A percentile compares a stretch with the other conserved stretches of the same genome.
phyloP scores from a whole-genome alignment of 2,329 filamentous ascomycete genomes.

The Fusarium ambrosium region DNA sequence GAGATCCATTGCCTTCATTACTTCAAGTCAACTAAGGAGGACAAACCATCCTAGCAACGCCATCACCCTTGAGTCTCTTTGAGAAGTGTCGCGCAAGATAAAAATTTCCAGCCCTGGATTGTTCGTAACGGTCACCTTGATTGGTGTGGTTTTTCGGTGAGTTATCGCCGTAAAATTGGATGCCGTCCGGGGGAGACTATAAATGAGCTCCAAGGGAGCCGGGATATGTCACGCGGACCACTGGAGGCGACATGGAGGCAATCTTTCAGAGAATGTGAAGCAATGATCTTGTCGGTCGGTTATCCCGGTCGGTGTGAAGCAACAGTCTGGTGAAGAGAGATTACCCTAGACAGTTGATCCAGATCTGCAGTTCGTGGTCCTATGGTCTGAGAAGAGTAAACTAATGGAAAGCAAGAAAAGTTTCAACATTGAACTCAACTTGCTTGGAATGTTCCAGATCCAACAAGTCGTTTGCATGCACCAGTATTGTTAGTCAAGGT shows the following conservation, averaged over 20 bases:
- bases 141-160: not conserved
- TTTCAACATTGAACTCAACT: not conserved
- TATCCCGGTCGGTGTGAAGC: not conserved
- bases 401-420: not conserved
- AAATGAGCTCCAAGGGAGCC: not conserved
- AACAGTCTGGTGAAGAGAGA: constrained; percentile 36
- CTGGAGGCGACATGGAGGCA: not conserved
- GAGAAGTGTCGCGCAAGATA: not conserved
- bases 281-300: constrained; percentile 24
- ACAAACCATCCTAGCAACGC: not conserved
- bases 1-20: not conserved
- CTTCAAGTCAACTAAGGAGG: not conserved
- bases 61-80: not conserved
- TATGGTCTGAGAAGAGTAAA: not conserved
- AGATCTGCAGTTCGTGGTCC: constrained; percentile 35
- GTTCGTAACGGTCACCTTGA: not conserved
- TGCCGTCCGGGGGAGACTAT: not conserved
- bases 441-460: constrained; percentile 24
- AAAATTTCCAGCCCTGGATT: not conserved
- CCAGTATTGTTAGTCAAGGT: constrained; percentile 39
- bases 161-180: not conserved
- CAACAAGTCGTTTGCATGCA: constrained; percentile 22
- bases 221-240: constrained; percentile 20
- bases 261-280: constrained; percentile 13
- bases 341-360: constrained; percentile 32